phyloP scores from a whole-genome alignment of 306 rosid genomes.

The Vachellia pachyceras region DNA sequence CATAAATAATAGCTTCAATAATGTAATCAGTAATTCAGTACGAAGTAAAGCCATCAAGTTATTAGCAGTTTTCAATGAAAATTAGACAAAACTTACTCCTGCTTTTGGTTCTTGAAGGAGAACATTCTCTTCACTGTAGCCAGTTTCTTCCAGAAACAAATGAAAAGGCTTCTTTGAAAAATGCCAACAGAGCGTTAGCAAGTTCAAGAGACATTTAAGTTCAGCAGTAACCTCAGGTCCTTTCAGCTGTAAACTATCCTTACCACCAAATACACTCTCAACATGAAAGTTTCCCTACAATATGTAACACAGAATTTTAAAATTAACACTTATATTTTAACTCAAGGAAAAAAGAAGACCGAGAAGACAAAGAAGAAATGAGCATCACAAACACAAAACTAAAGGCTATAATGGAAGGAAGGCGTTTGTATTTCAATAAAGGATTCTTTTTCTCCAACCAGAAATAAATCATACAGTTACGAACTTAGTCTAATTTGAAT shows the following conservation, averaged over 20 bases:
- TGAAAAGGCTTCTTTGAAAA: constrained; percentile 92
- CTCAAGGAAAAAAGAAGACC: not conserved
- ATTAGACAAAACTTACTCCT: constrained; percentile 71
- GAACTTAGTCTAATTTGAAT: not conserved
- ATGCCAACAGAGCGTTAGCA: constrained; percentile 96
- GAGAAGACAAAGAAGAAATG: not conserved
- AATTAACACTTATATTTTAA: not conserved
- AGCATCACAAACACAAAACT: constrained; percentile 29
- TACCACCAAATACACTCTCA: constrained; percentile 73
- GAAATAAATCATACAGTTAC: not conserved
- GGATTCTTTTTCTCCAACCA: not conserved
- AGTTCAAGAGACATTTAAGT: constrained; percentile 73
- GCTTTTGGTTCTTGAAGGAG: constrained; percentile 95
- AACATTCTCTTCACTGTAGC: constrained; percentile 72
- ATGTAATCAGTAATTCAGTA: not conserved
- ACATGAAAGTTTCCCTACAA: constrained; percentile 87
- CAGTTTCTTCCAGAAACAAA: constrained; percentile 86
- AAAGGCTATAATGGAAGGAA: not conserved
- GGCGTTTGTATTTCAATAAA: not conserved
- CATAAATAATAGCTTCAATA: not conserved
- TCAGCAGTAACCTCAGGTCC: constrained; percentile 75
- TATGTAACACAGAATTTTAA: constrained; percentile 31
- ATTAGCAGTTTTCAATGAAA: not conserved
- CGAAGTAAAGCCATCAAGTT: not conserved
- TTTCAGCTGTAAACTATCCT: constrained; percentile 72